Percentiles rank a stretch among this genome's conserved stretches.
These are phyloP conservation scores for Oryza australiensis DNA, from an alignment of 176 grass and related monocot species.

Conservation along the genomic window DNA sequence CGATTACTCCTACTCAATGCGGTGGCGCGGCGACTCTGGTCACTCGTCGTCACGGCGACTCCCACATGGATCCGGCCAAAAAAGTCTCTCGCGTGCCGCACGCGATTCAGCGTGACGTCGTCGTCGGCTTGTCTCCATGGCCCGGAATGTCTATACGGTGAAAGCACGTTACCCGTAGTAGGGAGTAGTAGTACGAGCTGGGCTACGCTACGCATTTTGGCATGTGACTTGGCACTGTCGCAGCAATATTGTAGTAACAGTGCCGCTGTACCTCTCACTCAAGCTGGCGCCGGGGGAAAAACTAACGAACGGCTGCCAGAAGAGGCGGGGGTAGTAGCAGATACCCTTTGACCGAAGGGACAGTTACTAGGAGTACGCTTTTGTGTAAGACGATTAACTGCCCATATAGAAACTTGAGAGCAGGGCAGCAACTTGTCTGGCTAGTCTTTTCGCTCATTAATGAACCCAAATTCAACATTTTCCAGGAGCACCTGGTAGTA, in stretches of 20 bases:
- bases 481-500: not conserved
- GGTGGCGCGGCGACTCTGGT: not conserved
- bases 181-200: not conserved
- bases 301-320: not conserved
- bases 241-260: not conserved
- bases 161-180: not conserved
- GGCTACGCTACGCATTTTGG: not conserved
- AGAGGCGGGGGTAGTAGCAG: not conserved
- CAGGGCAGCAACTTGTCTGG: constrained; percentile 25
- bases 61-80: constrained; percentile 25
- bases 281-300: not conserved
- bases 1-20: not conserved
- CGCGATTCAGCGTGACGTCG: constrained; percentile 26
- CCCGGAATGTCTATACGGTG: not conserved
- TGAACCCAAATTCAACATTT: not conserved
- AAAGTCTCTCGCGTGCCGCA: not conserved
- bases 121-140: not conserved
- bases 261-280: not conserved
- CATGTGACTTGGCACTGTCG: not conserved
- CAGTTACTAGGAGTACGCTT: not conserved
- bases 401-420: constrained; percentile 40
- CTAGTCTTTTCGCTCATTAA: constrained; percentile 31
- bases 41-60: constrained; percentile 22
- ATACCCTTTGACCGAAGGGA: constrained; percentile 28
- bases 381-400: constrained; percentile 25